Percentiles rank a stretch among this genome's conserved stretches.
These are phyloP conservation scores for Pseudonectria buxi DNA, from an alignment of 2,329 filamentous ascomycete genomes.

Conservation along the genomic window DNA sequence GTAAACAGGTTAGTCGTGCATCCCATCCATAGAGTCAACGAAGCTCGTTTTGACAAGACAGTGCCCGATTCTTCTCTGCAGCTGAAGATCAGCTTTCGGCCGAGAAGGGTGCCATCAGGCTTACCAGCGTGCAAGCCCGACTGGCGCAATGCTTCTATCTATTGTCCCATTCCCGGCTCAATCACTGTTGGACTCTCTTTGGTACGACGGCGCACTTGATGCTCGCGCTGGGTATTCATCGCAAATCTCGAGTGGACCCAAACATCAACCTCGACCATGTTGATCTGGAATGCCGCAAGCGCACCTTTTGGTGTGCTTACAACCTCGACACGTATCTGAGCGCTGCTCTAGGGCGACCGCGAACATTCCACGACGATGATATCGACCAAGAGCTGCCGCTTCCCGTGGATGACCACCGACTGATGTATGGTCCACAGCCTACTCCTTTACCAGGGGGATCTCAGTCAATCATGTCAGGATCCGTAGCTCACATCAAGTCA, in stretches of 20 bases:
- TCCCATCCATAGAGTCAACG: too few species aligned
- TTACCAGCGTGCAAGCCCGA: slow-evolving; percentile 35
- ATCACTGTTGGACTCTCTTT: slow-evolving; percentile 41
- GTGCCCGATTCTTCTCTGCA: slow-evolving; percentile 26
- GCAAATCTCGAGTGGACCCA: slow-evolving; percentile 17
- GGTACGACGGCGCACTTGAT: slow-evolving; percentile 35
- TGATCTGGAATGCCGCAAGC: slow-evolving; percentile 32
- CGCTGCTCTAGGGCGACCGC: slow-evolving; percentile 53
- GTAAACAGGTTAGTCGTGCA: too few species aligned
- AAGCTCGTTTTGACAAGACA: slow-evolving; percentile 4
- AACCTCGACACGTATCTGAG: slow-evolving; percentile 59
- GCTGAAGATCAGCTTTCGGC: slow-evolving; percentile 32
- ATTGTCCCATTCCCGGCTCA: slow-evolving; percentile 37
- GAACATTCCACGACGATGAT: slow-evolving; percentile 57
- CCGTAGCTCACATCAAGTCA: slow-evolving; percentile 29
- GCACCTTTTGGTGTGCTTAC: slow-evolving; percentile 59
- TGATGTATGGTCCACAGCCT: slow-evolving; percentile 17
- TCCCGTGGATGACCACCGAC: slow-evolving; percentile 47
- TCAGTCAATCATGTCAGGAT: slow-evolving; percentile 24
- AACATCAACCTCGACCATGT: slow-evolving; percentile 22
- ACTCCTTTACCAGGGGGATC: not conserved
- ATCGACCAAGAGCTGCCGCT: slow-evolving; percentile 55
- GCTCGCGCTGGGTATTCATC: slow-evolving; percentile 33
- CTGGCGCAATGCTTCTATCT: slow-evolving; percentile 38
- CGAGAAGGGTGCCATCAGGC: slow-evolving; percentile 31